Evolutionary conservation across 2,329 filamentous ascomycete genomes (phyloP), one percentile per base, ranked within the genome.

Genomic region (Ascochyta rabiei): DNA sequence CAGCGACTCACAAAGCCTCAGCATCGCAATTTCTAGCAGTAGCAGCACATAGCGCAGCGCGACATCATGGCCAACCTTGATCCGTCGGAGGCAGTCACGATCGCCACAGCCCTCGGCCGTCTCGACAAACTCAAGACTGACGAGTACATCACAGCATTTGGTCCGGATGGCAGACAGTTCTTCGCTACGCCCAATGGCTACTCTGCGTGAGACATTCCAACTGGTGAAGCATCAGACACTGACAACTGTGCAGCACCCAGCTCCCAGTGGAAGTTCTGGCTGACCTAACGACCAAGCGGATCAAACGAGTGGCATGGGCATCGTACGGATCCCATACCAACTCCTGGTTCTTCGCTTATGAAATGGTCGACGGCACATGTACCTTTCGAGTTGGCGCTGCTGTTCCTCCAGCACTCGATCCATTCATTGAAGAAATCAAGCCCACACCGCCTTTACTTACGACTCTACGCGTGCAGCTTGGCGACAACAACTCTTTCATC

Each of bases 341-440:
- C 10, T 69, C 67, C 0, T 74, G 63, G 64, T 72, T 73, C 61
- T 63, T 72, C 26, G 45, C 48, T 0, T 69, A 58, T 24, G 55
- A 70, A 49, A 53, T 57, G 38, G 26, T 24, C 10, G 42, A 66
- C 26, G 63, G 64, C 19, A 38, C 18, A 1, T 39, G 23, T 13
- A 23, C 23, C 4, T 57, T 56, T 30, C 58, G 52, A 12, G 37
- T 54, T 38, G 66, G 68, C 16, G 18, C 40, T 2, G 43, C 15
- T 13, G 48, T 52, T 1, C 67, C 66, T 6, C 5, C 12, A 4
- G 43, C 53, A 2, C 40, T 68, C 7, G 30, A 19, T 1, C 23
- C 42, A 1, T 64, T 62, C 51, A 38, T 71, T 9, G 19, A 53
- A 1, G 13, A 37, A 0, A 38, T 41, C 12, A 40, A 15, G 6